Base-by-base conservation (phyloP, 2,329 filamentous ascomycete genomes). In the Ophiognomonia clavigignenti-juglandacearum region DNA sequence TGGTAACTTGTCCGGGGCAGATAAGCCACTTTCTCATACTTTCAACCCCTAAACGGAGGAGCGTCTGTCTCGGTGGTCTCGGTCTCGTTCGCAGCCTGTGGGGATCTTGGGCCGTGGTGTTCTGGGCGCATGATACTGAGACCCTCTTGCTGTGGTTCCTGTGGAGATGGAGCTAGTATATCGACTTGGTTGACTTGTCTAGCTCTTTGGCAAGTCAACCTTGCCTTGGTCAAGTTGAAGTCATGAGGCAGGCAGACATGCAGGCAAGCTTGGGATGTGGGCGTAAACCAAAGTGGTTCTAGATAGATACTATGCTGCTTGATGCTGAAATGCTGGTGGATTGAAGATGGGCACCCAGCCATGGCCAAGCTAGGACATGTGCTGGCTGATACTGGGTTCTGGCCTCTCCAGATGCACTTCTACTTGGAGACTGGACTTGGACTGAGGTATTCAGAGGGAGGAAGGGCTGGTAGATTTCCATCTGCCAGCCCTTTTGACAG, bases 231-330 rank as follows among this genome's bases (percentile, higher is more conserved):
- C 31, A 39, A 23, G 19, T 16, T 40, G 19, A 19, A 7, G 35
- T 34, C 26, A 34, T 39, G 50, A 19, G 43, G 24, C 43, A 27
- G 24, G 16, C 23, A 37, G 19, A n/a, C n/a, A n/a, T n/a, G n/a
- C n/a, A n/a, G n/a, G n/a, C n/a, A 6, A 26, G 24, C 6, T 26
- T 26, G 24, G 24, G 24, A 26, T 26, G 22, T 20, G 34, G 40
- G 37, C 50, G 50, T 52, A 52, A 52, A 49, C 39, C 42, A 45
- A 35, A 39, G 41, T 45, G 24, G 50, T 39, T 35, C 46, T 49
- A 52, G 40, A 46, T 52, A 52, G 50, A 52, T 52, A 40, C 24
- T 39, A 42, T 41, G 40, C 43, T 52, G 35, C 39, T 41, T 43
- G 46, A 49, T 9, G 42, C 23, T 35, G 45, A 48, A 46, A 34